These are phyloP conservation scores for Fusarium sp. DNA, from an alignment of 2,329 filamentous ascomycete species.

Conservation along the genomic window DNA sequence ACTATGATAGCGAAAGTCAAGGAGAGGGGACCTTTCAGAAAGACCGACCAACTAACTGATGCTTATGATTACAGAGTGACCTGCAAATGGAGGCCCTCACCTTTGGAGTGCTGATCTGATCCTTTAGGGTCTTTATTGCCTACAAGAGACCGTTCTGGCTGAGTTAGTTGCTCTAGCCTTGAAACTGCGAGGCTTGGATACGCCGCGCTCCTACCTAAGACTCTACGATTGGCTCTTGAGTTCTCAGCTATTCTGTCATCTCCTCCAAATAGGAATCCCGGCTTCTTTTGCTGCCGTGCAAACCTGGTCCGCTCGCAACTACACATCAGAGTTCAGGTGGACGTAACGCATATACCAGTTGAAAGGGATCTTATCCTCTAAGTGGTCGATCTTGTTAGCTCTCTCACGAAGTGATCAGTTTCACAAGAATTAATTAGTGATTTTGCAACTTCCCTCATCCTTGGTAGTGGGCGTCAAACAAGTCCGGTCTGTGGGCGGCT, in stretches of 20 bases:
- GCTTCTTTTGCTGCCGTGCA: slow-evolving; percentile 11
- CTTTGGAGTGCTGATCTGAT: not conserved
- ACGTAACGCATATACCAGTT: not conserved
- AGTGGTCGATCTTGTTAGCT: not conserved
- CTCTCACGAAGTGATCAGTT: not conserved
- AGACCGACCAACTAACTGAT: not conserved
- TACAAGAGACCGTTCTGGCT: not conserved
- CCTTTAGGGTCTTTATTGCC: not conserved
- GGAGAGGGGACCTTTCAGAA: not conserved
- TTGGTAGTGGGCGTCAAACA: slow-evolving; percentile 8
- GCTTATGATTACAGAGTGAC: not conserved
- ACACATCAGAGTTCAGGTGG: not conserved
- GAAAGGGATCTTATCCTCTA: not conserved
- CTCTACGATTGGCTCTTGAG: not conserved
- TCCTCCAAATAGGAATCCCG: slow-evolving; percentile 1
- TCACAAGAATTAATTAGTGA: not conserved
- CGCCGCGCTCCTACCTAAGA: not conserved
- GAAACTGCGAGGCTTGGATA: slow-evolving; percentile 10
- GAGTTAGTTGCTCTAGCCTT: not conserved
- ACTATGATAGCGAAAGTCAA: not conserved
- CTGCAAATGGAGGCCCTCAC: not conserved
- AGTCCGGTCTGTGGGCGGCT: slow-evolving; percentile 7
- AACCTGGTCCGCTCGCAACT: not conserved
- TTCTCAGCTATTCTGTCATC: slow-evolving; percentile 2
- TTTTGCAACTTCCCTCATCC: not conserved